Base-by-base conservation (phyloP, 2,329 filamentous ascomycete genomes). In the Hymenoscyphus linearis region DNA sequence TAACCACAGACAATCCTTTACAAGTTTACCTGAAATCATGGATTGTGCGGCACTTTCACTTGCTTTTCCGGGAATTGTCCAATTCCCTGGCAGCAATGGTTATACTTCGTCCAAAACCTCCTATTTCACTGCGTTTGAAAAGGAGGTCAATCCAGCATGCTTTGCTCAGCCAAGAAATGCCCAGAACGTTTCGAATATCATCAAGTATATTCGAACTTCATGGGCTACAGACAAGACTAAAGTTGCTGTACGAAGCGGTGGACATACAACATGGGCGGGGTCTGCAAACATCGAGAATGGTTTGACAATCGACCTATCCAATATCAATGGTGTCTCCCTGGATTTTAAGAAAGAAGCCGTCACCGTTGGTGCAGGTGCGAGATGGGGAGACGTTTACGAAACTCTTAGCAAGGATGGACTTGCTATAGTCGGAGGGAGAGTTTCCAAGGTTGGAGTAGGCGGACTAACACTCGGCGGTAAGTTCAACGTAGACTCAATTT, bases 281-380 rank as follows among this genome's bases (percentile, higher is more conserved):
- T 16, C 34, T 10, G n/a, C 81, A 1, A 84, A 77, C 63, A 78
- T 80, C 54, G 70, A 76, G 13, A 77, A 73, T 1, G 80, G 80
- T 0, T 74, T 80, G 1, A 66, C 80, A 7, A 76, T 85, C 63
- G 79, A 79, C 5, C 75, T 80, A 6, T 74, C 70, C 34, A 57
- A 59, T 4, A 26, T 67, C 13, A 64, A 60, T 25, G 14, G 56
- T n/a, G 59, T 69, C 22, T 61, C 74, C 1, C 53, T 64, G 18
- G 65, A 68, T 14, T 57, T 64, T 1, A 67, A 72, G 25, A 68
- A 69, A 12, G 67, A 62, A 0, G 66, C 66, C 3, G 73, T 69
- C 10, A 63, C 62, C 13, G 65, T 78, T 14, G 75, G 74, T 1
- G 60, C 71, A 3, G 76, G 75, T 2, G 67, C 69, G 52, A 66